phyloP scores from a whole-genome alignment of 192 early-diverging fungal species.

The Coemansia sp. region DNA sequence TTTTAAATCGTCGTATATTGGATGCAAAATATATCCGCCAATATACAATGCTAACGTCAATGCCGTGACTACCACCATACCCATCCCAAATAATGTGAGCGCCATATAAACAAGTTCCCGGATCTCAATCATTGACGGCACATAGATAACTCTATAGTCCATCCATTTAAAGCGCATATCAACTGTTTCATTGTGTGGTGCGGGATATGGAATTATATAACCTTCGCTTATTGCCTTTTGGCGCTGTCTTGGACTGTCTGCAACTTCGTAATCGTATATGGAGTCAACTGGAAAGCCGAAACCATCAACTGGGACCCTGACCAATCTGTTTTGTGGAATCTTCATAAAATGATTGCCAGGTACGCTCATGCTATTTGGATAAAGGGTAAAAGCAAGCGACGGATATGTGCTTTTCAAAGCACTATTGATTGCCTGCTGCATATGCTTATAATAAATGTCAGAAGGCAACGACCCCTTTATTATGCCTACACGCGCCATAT shows the following conservation, averaged over 20 bases:
- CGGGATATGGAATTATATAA: background rate
- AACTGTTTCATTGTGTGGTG: background rate
- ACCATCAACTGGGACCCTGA: background rate
- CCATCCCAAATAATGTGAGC: background rate
- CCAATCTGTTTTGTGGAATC: background rate
- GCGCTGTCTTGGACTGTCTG: constrained; percentile 1
- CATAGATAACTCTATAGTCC: constrained; percentile 11
- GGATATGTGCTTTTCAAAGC: background rate
- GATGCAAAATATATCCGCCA: background rate
- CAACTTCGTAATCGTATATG: constrained; percentile 14
- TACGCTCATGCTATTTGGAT: constrained; percentile 10
- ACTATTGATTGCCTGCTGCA: constrained; percentile 3
- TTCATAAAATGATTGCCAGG: background rate
- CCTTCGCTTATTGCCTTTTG: background rate
- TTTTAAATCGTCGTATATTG: background rate
- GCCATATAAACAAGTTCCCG: constrained; percentile 1
- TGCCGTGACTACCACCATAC: background rate
- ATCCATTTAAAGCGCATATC: constrained; percentile 2
- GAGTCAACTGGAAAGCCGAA: constrained; percentile 1
- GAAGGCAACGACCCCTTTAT: background rate
- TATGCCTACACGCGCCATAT: background rate
- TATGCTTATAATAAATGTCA: background rate
- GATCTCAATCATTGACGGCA: background rate
- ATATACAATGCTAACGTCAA: background rate
- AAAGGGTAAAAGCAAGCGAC: background rate